phyloP scores from a whole-genome alignment of 768 basidiomycete species.

The Mycena haematopus region DNA sequence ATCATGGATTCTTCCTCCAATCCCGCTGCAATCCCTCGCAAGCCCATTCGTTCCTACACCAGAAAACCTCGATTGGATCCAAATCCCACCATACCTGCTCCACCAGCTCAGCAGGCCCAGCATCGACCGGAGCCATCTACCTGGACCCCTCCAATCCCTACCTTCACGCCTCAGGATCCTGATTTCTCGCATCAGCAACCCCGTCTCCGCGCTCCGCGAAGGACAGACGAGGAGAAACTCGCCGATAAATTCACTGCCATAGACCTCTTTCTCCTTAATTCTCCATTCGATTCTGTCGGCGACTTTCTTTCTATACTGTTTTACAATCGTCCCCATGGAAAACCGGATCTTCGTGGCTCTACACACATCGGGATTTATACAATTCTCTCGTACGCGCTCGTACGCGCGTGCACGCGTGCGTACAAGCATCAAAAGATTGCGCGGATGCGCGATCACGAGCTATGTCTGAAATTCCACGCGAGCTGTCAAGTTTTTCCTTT shows the following conservation, averaged over 20 bases:
- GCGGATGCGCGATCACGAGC: too few species aligned
- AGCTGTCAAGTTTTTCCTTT: too few species aligned
- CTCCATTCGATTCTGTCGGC: neutral
- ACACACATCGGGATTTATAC: too few species aligned
- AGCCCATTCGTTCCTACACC: neutral
- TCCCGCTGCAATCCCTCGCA: too few species aligned
- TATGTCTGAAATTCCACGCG: too few species aligned
- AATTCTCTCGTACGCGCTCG: too few species aligned
- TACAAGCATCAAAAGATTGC: too few species aligned
- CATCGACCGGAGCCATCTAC: neutral
- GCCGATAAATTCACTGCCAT: neutral
- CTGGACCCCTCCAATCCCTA: neutral
- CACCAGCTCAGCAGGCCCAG: neutral
- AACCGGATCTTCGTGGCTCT: neutral
- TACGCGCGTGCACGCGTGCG: too few species aligned
- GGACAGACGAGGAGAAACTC: neutral
- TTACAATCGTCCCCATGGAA: neutral
- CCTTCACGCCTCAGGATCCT: neutral
- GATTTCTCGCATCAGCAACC: neutral
- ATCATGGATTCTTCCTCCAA: too few species aligned
- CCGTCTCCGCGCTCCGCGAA: neutral
- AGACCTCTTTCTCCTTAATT: neutral
- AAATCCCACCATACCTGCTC: neutral
- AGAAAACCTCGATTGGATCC: neutral
- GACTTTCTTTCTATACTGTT: constrained; percentile 3